phyloP scores from a whole-genome alignment of 148 eudicot species.

The Talinum fruticosum region DNA sequence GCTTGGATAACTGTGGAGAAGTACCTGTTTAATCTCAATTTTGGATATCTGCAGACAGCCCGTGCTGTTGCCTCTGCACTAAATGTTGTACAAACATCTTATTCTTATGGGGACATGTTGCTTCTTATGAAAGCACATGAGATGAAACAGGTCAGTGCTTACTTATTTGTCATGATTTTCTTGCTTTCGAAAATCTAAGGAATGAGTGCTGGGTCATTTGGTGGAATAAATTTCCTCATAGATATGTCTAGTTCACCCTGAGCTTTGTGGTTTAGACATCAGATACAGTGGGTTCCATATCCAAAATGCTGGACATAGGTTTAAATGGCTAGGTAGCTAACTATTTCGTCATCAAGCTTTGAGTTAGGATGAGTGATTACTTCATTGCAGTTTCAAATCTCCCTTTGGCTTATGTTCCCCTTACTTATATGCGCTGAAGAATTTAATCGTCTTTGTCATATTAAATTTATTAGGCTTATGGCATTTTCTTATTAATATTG shows the following conservation, averaged over 20 bases:
- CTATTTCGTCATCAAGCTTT: not conserved
- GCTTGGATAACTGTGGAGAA: not conserved
- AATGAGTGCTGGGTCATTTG: not conserved
- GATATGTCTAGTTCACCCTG: not conserved
- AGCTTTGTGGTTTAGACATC: not conserved
- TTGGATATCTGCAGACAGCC: constrained; percentile 55
- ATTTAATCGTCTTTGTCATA: not conserved
- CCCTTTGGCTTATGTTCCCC: not conserved
- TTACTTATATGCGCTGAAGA: not conserved
- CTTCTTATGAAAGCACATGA: constrained; percentile 69
- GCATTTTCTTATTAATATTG: too few species aligned
- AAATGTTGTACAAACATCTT: constrained; percentile 74
- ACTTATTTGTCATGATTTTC: not conserved
- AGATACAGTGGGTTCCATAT: not conserved
- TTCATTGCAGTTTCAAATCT: too few species aligned
- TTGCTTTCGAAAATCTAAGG: not conserved
- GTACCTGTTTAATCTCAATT: constrained; percentile 1
- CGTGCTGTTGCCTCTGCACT: constrained; percentile 57
- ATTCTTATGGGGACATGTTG: constrained; percentile 68
- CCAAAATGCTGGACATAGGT: constrained; percentile 4
- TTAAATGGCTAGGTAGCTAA: not conserved
- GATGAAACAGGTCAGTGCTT: constrained; percentile 52
- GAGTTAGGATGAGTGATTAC: too few species aligned
- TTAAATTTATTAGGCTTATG: not conserved
- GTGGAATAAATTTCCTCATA: not conserved